Base-by-base conservation (phyloP, 2,329 filamentous ascomycete species). In the Paradendryphiella salina region DNA sequence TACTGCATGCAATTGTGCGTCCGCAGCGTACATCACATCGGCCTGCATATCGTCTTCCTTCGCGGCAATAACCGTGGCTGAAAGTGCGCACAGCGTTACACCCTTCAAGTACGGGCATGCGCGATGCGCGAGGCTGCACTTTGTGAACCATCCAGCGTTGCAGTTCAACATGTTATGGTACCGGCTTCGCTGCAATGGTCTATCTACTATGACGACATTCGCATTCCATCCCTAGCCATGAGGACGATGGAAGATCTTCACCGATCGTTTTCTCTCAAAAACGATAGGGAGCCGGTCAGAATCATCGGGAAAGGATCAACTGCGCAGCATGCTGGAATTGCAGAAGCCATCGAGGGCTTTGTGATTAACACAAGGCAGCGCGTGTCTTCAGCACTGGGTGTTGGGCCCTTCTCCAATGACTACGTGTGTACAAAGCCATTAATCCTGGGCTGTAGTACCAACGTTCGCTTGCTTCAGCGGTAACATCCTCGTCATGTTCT, bases 321-420 rank as follows among this genome's bases (percentile, higher is more conserved):
- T 18, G 18, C 39, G 29, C 28, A 20, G 29, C 39, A 20, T 42
- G 21, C 39, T 33, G n/a, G 26, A 20, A 29, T 29, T 13, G 18
- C 11, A 11, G 39, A 4, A 42, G 14, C 13, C 20, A 33, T 18
- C 17, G 18, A 18, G 38, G 28, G 34, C 18, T 34, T 33, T 23
- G 20, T 14, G 34, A 18, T 45, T 40, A 26, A n/a, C 21, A 11
- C 13, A 13, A 32, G n/a, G 20, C 18, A 18, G 34, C 31, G 15
- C 31, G 9, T 15, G 31, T 15, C 31, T 33, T 33, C 29, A 4
- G 17, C 46, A 14, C 33, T 26, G 23, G 14, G 18, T 10, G 7
- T 26, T 14, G 23, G 17, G 14, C 28, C 37, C 37, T 23, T 18
- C 43, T 33, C 37, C 37, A 51, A 51, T 51, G 42, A 42, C 33